A percentile compares a stretch with the other conserved stretches of the same genome.
Conservation (phyloP, 306 rosid species). For the Nissolia schottii region DNA sequence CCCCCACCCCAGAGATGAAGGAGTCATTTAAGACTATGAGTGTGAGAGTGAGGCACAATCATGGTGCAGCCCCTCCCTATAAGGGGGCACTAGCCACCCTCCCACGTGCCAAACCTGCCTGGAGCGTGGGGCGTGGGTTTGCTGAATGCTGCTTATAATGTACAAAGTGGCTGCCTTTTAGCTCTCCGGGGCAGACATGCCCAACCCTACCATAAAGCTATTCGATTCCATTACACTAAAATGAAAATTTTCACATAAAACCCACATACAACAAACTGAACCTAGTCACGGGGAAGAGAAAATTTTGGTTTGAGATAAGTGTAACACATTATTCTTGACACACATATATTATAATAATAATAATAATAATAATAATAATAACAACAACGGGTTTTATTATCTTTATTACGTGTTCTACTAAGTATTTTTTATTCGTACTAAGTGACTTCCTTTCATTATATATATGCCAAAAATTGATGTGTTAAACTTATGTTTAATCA, state of each 20-base stretch:
- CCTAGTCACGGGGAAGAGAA: no score
- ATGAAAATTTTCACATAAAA: background rate
- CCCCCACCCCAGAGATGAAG: constrained; percentile 12
- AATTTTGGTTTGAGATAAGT: no score
- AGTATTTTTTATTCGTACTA: no score
- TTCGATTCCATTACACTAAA: constrained; percentile 10
- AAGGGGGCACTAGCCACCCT: constrained; percentile 30
- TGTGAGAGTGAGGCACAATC: constrained; percentile 42
- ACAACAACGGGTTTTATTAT: no score
- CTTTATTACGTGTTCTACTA: no score
- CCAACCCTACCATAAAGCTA: constrained; percentile 60
- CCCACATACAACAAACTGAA: background rate
- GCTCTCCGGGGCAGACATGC: constrained; percentile 51
- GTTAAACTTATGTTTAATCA: no score
- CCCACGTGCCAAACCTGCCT: constrained; percentile 84
- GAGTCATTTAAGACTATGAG: constrained; percentile 47
- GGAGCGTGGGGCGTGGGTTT: constrained; percentile 38
- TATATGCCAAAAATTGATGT: no score
- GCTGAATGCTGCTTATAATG: constrained; percentile 12
- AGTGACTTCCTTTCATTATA: no score
- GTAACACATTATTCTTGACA: no score
- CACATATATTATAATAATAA: no score
- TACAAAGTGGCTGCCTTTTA: constrained; percentile 45
- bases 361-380: no score
- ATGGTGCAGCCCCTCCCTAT: constrained; percentile 43